Evolutionary conservation across 306 rosid genomes (phyloP), one percentile per base, ranked within the genome.

Genomic region (Cucurbita moschata): DNA sequence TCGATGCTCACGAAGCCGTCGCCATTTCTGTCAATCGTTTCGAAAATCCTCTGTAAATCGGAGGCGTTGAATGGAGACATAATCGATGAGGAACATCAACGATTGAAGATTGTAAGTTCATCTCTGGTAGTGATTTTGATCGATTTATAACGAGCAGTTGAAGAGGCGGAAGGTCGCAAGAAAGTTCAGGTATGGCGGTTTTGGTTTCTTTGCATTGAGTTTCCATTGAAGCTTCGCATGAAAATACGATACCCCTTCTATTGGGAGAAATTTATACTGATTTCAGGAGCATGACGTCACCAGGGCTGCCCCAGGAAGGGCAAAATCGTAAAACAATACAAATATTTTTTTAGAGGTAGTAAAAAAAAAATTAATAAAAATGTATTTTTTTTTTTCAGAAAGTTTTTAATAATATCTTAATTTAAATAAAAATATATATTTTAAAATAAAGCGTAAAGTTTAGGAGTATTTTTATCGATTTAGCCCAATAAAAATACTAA

Each of bases 21-120:
- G 5, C 81, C 56, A 51, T 90, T 87, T 78, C 40, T 75, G 71
- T 90, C 96, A 12, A 92, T 81, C 77, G 86, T 83, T 69, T 79
- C 77, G 78, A 92, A 92, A 16, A 92, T 90, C 23, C 90, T 79
- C 43, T 77, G 79, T 82, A 92, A 86, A n/a, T 92, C 98, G 30
- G 11, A 62, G 35, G 76, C 57, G 19, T 38, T 70, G 13, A 92
- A 76, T 30, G 82, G 53, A 83, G 74, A 79, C 92, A 92, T 86
- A 19, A 14, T 38, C 50, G 37, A 0, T 0, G 15, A 26, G 70
- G 23, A 63, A 63, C 70, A 63, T 39, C 14, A 7, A 15, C 16
- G 35, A 40, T 63, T 5, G 50, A 7, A 9, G 3, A 13, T 43
- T 19, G 54, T 38, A 10, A 60, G 4, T 14, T 13, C 46, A 3